Evolutionary conservation across 2,329 filamentous ascomycete genomes (phyloP), one percentile per base, ranked within the genome.

Genomic region (Aurifilum marmelostoma): DNA sequence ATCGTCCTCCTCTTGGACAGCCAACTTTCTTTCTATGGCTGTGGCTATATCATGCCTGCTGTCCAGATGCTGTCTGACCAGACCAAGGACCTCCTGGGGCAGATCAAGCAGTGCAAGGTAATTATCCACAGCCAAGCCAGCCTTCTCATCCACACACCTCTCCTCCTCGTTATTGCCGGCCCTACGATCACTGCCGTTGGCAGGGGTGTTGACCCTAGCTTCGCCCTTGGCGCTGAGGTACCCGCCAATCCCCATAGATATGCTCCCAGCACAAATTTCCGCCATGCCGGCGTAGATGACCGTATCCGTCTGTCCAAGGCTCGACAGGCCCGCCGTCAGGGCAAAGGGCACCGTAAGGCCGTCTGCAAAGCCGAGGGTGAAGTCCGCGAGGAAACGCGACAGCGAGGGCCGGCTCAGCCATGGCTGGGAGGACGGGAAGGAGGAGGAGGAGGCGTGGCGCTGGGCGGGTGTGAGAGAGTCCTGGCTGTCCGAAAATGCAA

Each of bases 341-440:
- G 91, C 91, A 75, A 93, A 93, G 0, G 91, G 91, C 0, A 93
- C 91, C 0, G 91, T 93, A 70, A 93, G 81, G 16, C 91, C 91
- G 79, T 93, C 91, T 0, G 91, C 88, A 72, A 93, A 88, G 29
- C 91, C 91, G 70, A 93, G 87, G 1, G 91, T 93, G 69, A 90
- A 87, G 78, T 92, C 89, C 52, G 85, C 83, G 16, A 89, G 78
- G 71, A 89, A 83, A 16, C 80, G 79, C 1, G 77, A 74, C 24
- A 79, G 73, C 1, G 72, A 72, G 3, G 77, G 78, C 9, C 74
- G 61, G 41, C 37, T 34, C 39, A 63, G 58, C 41, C 54, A 65
- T 50, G 32, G 54, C 11, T n/a, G 27, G 64, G 65, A 43, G 24
- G 65, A 47, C 34, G 34, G 8, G 58, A 67, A 21, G 64, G 65